phyloP scores from a whole-genome alignment of 225 moss, liverwort and hornwort species.

The Polytrichum commune region DNA sequence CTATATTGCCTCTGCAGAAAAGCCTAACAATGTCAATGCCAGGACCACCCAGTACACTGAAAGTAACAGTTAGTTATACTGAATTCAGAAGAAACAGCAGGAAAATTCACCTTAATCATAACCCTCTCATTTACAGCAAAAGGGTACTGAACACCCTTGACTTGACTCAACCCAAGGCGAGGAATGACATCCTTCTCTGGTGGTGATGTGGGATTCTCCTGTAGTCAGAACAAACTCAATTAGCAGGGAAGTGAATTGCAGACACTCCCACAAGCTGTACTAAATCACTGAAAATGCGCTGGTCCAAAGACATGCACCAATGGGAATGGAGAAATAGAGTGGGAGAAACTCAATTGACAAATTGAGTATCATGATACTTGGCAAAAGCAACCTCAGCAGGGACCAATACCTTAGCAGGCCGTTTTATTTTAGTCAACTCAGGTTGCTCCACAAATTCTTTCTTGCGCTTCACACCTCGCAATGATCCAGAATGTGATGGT shows the following conservation, averaged over 20 bases:
- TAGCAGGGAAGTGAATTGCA: background rate
- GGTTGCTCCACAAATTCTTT: conserved; percentile 72
- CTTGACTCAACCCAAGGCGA: conserved; percentile 46
- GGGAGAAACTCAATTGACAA: background rate
- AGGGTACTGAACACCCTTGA: conserved; percentile 95
- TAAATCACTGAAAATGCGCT: background rate
- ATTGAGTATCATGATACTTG: background rate
- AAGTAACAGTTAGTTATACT: too few relatives aligned
- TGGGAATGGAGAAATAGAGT: background rate
- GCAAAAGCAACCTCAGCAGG: background rate
- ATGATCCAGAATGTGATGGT: conserved; percentile 54
- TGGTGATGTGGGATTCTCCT: conserved; percentile 77
- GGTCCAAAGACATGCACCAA: too few relatives aligned
- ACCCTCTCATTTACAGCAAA: conserved; percentile 97
- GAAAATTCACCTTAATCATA: conserved; percentile 75
- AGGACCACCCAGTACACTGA: too few relatives aligned
- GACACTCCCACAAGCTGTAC: background rate
- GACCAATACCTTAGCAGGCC: conserved; percentile 53
- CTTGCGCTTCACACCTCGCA: conserved; percentile 62
- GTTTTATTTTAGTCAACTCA: conserved; percentile 50
- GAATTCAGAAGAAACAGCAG: background rate
- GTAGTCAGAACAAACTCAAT: conserved; percentile 11
- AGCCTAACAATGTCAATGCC: too few relatives aligned
- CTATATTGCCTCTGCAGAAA: too few relatives aligned
- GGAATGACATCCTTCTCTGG: conserved; percentile 74